A percentile compares a stretch with the other conserved stretches of the same genome.
These are phyloP conservation scores for Desmodesmus armatus DNA, from an alignment of 139 green algal genomes.

Conservation along the genomic window DNA sequence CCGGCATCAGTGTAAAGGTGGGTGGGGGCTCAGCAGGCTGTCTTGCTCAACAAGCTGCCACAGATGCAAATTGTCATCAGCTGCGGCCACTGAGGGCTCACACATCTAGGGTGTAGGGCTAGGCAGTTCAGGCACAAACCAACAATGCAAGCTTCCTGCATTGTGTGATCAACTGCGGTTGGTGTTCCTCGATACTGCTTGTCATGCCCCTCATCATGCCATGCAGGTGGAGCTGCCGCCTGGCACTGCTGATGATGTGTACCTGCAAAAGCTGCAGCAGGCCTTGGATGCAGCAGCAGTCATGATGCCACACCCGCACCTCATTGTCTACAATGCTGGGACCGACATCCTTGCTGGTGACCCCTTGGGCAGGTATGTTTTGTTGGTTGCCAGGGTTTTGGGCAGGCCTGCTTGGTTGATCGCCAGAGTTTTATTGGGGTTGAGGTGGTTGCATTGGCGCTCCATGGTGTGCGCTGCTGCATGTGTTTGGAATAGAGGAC, in stretches of 20 bases:
- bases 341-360: constrained; percentile 86
- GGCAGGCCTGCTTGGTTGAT: constrained; percentile 61
- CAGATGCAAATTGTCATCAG: neutral
- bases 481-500: too few relatives aligned
- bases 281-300: constrained; percentile 38
- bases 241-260: neutral
- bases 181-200: too few relatives aligned
- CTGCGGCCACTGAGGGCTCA: too few relatives aligned
- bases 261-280: constrained; percentile 40
- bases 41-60: neutral
- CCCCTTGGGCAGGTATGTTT: constrained; percentile 79
- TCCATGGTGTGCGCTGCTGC: too few relatives aligned
- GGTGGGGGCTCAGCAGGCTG: neutral
- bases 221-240: constrained; percentile 41
- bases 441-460: too few relatives aligned
- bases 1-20: constrained; percentile 36
- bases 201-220: too few relatives aligned
- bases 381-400: constrained; percentile 64
- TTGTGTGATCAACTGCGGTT: too few relatives aligned
- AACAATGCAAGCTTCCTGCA: too few relatives aligned
- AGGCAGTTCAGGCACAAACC: too few relatives aligned
- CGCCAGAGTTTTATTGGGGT: constrained; percentile 8
- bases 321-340: constrained; percentile 84
- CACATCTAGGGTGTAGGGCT: too few relatives aligned
- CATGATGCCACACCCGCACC: constrained; percentile 58